A percentile compares a stretch with the other conserved stretches of the same genome.
phyloP scores from a whole-genome alignment of 371 early-diverging fungal genomes.

The Syncephalastrum racemosum region DNA sequence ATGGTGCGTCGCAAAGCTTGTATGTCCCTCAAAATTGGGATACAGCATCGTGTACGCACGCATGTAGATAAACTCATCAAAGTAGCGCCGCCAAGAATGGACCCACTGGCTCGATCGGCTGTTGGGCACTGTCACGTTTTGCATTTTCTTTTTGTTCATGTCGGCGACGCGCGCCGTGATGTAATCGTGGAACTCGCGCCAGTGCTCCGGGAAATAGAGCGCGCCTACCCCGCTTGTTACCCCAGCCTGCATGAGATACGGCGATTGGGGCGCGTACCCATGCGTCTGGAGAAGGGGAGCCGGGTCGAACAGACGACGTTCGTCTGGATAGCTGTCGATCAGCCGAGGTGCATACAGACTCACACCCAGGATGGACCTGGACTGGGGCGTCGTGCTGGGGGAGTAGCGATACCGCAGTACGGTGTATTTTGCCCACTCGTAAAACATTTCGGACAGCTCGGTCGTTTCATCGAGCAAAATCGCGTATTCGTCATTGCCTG shows the following conservation, averaged over 20 bases:
- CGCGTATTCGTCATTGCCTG: slow-evolving; percentile 56
- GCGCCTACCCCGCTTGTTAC: slow-evolving; percentile 46
- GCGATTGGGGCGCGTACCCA: slow-evolving; percentile 30
- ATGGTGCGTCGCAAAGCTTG: slow-evolving; percentile 57
- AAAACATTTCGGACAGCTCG: slow-evolving; percentile 59
- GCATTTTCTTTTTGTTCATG: slow-evolving; percentile 36
- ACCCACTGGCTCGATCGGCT: slow-evolving; percentile 57
- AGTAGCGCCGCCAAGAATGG: slow-evolving; percentile 60
- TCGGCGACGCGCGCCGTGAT: slow-evolving; percentile 56
- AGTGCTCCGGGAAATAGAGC: slow-evolving; percentile 65
- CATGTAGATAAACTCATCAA: slow-evolving; percentile 63
- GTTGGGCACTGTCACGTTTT: slow-evolving; percentile 45
- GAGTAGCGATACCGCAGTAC: slow-evolving; percentile 56
- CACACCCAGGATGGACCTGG: slow-evolving; percentile 50
- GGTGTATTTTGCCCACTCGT: slow-evolving; percentile 58
- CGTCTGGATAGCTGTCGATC: slow-evolving; percentile 31
- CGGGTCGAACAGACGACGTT: slow-evolving; percentile 22
- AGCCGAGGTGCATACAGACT: slow-evolving; percentile 60
- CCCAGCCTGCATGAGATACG: slow-evolving; percentile 55
- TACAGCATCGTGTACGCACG: slow-evolving; percentile 64
- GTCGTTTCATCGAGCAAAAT: slow-evolving; percentile 56
- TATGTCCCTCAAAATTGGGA: slow-evolving; percentile 50
- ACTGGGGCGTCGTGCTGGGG: slow-evolving; percentile 19
- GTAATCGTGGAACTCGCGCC: slow-evolving; percentile 69
- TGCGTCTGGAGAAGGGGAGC: slow-evolving; percentile 21